Evolutionary conservation across 2,329 filamentous ascomycete genomes (phyloP), one percentile per base, ranked within the genome.

Genomic region (Alternaria solani): DNA sequence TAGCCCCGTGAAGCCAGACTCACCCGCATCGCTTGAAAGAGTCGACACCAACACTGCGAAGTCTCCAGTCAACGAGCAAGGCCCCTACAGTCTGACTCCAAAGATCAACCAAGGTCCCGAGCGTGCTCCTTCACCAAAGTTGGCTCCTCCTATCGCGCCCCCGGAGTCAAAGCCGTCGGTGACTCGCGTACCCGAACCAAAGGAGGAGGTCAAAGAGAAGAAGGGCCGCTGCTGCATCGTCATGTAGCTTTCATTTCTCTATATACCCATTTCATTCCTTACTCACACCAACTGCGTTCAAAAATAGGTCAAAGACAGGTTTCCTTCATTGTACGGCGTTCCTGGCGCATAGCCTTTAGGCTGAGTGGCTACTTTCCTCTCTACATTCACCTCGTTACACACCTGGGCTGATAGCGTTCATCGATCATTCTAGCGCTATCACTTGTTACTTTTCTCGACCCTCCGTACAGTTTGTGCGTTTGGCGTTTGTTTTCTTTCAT

Each of bases 141-240:
- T 60, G 61, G 71, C 55, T 20, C 65, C 64, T 54, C 69, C 68
- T 25, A 64, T 70, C 43, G 63, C 62, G 36, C 62, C 68, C 68
- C 55, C 76, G 60, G 53, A 65, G 74, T 52, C 78, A 78, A 57
- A 80, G 68, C 49, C 73, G 12, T 61, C 65, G 4, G 80, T 84
- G 5, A 81, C 85, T 44, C 82, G 83, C 63, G 75, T 87, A 25
- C 85, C 86, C 44, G 83, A 88, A 49, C 81, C 84, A 5, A 81
- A 81, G 11, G 84, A 87, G 61, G 83, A 84, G 67, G 82, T 85
- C 64, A 83, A 86, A 68, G 84, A 87, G 69, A 84, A 87, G 70
- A 86, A 84, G 64, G 85, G 89, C 68, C 88, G 87, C 59, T 91
- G 90, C 78, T 93, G 91, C 78, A 82, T 92, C 62, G 85, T 94